Conservation (phyloP, 805 yeast genomes). For the Teunomyces stri region DNA sequence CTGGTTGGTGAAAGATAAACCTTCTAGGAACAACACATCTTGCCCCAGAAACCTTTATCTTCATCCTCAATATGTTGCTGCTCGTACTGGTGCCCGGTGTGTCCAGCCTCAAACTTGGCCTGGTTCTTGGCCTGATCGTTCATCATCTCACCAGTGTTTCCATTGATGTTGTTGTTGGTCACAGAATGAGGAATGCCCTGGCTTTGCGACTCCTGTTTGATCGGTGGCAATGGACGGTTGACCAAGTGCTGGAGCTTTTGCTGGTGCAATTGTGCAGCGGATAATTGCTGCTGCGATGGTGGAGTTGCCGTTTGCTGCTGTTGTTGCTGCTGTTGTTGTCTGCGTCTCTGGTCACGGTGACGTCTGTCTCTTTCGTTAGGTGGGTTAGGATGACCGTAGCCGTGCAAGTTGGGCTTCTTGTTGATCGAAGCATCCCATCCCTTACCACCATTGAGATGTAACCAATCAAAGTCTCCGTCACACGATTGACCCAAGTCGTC, state of each 20-base stretch:
- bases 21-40: conserved; percentile 39
- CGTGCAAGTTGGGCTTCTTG: conserved; percentile 77
- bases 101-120: conserved; percentile 11
- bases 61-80: conserved; percentile 40
- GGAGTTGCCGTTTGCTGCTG: conserved; percentile 11
- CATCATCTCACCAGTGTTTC: conserved; percentile 10
- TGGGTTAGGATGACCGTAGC: conserved; percentile 74
- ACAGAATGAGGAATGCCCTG: conserved; percentile 21
- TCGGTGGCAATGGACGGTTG: conserved; percentile 48
- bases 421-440: conserved; percentile 80
- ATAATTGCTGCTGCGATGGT: conserved; percentile 31
- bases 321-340: conserved; percentile 35
- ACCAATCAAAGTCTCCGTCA: conserved; percentile 79
- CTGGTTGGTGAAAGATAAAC: not conserved
- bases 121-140: conserved; percentile 15
- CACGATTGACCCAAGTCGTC: conserved; percentile 55
- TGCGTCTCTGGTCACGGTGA: conserved; percentile 45
- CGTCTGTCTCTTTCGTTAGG: conserved; percentile 47
- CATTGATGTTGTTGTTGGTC: conserved; percentile 20
- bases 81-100: conserved; percentile 29
- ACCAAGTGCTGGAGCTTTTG: conserved; percentile 48
- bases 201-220: conserved; percentile 38
- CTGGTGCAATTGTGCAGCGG: conserved; percentile 48
- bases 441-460: conserved; percentile 71
- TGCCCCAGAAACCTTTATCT: conserved; percentile 41